These are phyloP conservation scores for Dictyostelium citrinum DNA, from an alignment of 78 protist genomes.

Conservation along the genomic window DNA sequence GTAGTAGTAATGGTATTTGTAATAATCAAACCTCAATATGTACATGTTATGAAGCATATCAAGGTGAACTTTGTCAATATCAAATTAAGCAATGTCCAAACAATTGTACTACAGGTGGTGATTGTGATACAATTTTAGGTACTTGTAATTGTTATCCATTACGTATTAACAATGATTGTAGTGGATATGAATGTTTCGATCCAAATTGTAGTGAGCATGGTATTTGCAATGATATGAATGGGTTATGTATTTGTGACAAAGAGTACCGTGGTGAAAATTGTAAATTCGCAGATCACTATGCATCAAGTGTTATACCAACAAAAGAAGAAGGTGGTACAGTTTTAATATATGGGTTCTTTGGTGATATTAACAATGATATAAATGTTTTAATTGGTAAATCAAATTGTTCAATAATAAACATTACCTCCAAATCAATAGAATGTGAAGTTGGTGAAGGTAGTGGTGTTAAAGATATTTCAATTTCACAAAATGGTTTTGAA, in stretches of 20 bases:
- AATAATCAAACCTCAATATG: background rate
- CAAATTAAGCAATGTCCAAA: background rate
- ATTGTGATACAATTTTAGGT: background rate
- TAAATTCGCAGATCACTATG: background rate
- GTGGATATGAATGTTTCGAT: background rate
- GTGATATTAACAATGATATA: background rate
- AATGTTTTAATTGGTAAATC: background rate
- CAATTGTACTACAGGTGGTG: background rate
- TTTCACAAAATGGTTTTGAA: background rate
- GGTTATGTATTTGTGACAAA: background rate
- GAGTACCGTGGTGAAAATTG: background rate
- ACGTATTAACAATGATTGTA: background rate
- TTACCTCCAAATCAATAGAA: background rate
- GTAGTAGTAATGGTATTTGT: background rate
- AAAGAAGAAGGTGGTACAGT: background rate
- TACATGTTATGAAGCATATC: background rate
- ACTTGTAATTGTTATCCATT: background rate
- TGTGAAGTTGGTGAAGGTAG: background rate
- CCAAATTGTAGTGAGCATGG: background rate
- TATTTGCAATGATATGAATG: background rate
- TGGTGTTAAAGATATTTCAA: background rate
- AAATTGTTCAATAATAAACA: background rate
- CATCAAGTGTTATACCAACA: background rate
- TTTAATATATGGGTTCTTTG: background rate
- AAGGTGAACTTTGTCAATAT: background rate